Evolutionary conservation across 139 green algal genomes (phyloP), one percentile per base, ranked within the genome.

Genomic region (Pseudopediastrum boryanum): DNA sequence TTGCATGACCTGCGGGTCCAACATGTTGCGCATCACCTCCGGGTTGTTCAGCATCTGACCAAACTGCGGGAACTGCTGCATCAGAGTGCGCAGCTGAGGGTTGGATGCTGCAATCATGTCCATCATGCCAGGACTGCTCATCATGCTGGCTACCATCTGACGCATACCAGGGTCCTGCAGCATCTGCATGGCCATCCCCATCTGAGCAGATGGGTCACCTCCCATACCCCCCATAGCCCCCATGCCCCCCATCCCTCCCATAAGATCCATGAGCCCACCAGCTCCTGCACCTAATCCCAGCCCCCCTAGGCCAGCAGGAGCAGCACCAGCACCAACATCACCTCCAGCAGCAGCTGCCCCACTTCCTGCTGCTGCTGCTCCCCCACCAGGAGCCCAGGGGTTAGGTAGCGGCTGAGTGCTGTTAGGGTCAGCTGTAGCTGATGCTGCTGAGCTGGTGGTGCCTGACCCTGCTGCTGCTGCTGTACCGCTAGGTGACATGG

Each of bases 331-430:
- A 5, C 33, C 83, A 27, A 69, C 66, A 4, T 27, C 78, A 27
- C 42, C 44, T 8, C 76, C 79, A 38, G 64, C 81, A 9, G 35
- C 16, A 5, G 41, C 83, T 35, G 74, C 66, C 3, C 33, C 78
- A 27, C 42, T 39, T 8, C 76, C 79, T 44, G 64, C 81, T 6
- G 51, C 78, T 67, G 71, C 84, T 71, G 52, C 52, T 39, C 69
- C 58, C 58, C 72, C 16, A 50, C 39, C 58, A 8, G 91, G 75
- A 0, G 84, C 90, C 95, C 96, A 99, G 1, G 96, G 96, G 87
- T 99, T 99, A 12, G 96, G 96, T 65, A 99, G 89, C 9, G 96
- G 96, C 7, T 98, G 39, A 90, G 91, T 7, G 84, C 71, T 23
- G n/a, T 79, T 38, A 23, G 66, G 21, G 65, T 73, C 44, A 42